These are phyloP conservation scores for Suillus hirtellus DNA, from an alignment of 768 basidiomycete species.

Conservation along the genomic window DNA sequence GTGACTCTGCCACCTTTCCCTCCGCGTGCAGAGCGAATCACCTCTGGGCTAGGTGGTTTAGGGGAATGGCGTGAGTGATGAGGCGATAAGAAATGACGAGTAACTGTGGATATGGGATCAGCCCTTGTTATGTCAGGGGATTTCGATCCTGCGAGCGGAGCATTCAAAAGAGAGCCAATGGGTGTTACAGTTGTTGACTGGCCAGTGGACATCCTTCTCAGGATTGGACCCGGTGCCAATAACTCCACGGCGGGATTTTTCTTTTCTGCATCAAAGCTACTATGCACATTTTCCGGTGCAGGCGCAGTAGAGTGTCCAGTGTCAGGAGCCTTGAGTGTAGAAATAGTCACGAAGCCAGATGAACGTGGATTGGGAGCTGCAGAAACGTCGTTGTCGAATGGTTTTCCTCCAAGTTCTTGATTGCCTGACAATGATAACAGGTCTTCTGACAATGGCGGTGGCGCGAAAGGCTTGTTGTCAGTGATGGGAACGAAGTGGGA, in stretches of 20 bases:
- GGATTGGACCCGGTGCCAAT: slow-evolving; percentile 1
- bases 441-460: slow-evolving; percentile 9
- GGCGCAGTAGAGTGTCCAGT: slow-evolving; percentile 6
- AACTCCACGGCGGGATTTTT: background rate
- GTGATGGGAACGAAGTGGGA: slow-evolving; percentile 31
- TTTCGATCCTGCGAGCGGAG: background rate
- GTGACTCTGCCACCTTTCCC: slow-evolving; percentile 76
- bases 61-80: slow-evolving; percentile 36
- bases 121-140: background rate
- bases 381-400: slow-evolving; percentile 25
- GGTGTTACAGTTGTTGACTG: background rate
- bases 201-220: slow-evolving; percentile 5
- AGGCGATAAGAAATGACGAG: slow-evolving; percentile 18
- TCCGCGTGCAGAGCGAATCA: slow-evolving; percentile 71
- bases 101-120: background rate
- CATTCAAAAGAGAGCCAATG: background rate
- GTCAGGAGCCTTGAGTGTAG: slow-evolving; percentile 43
- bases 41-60: slow-evolving; percentile 46
- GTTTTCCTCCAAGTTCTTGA: slow-evolving; percentile 8
- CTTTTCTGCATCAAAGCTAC: background rate
- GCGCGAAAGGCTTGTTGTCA: slow-evolving; percentile 25
- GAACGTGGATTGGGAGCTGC: slow-evolving; percentile 68
- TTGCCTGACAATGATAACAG: slow-evolving; percentile 24
- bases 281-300: background rate
- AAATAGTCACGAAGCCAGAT: slow-evolving; percentile 72